These are phyloP conservation scores for Amylostereum chailletii DNA, from an alignment of 1,284 basidiomycete genomes.

Conservation along the genomic window DNA sequence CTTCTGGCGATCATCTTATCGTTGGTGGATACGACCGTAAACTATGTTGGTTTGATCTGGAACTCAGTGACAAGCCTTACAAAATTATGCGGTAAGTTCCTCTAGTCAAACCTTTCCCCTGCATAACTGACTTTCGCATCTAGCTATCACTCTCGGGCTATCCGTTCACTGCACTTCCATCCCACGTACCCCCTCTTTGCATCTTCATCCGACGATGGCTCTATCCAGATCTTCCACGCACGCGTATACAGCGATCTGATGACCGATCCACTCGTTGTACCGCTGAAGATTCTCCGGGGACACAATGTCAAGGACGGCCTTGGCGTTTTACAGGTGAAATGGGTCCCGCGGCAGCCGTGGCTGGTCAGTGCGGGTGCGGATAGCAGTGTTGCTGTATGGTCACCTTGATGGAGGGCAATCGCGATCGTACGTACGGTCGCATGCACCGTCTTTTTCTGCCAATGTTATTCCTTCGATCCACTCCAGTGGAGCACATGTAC, in stretches of 20 bases:
- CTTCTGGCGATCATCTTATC: conserved; percentile 91
- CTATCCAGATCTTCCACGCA: conserved; percentile 94
- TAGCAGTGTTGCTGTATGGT: conserved; percentile 86
- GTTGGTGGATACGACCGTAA: conserved; percentile 97
- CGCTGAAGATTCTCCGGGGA: conserved; percentile 91
- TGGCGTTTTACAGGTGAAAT: conserved; percentile 86
- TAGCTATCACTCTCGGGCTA: conserved; percentile 90
- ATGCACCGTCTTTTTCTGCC: too few species aligned
- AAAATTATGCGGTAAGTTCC: conserved; percentile 75
- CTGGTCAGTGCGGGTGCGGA: conserved; percentile 90
- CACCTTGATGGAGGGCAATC: conserved; percentile 33
- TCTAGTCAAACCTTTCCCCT: not conserved
- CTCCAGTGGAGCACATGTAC: too few species aligned
- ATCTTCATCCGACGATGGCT: conserved; percentile 93
- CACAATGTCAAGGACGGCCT: conserved; percentile 81
- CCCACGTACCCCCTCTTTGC: conserved; percentile 94
- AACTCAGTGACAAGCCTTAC: conserved; percentile 92
- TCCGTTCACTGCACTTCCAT: conserved; percentile 89
- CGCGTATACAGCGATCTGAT: conserved; percentile 91
- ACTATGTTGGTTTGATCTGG: conserved; percentile 97
- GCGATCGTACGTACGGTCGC: too few species aligned
- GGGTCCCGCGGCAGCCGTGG: conserved; percentile 91
- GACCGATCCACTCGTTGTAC: conserved; percentile 95
- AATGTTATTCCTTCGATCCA: too few species aligned
- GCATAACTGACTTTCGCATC: conserved; percentile 6